phyloP scores from a whole-genome alignment of 352 stramenopile genomes.

The Phytophthora ramorum region DNA sequence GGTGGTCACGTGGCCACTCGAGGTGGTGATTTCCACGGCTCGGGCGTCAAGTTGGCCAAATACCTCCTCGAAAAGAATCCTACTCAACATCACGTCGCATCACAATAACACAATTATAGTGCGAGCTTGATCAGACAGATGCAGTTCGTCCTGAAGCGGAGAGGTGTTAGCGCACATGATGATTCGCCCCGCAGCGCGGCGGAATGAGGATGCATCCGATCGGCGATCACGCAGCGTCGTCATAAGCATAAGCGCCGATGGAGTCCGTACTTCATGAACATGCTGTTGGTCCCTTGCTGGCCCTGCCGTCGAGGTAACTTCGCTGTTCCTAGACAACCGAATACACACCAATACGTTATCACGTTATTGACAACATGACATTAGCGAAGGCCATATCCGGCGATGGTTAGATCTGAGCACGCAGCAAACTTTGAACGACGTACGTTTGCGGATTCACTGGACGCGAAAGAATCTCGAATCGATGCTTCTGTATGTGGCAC shows the following conservation, averaged over 20 bases:
- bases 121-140: neutral
- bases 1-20: constrained; percentile 4
- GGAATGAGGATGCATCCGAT: constrained; percentile 2
- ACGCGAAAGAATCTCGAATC: constrained; percentile 8
- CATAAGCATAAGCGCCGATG: neutral
- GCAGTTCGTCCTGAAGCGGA: neutral
- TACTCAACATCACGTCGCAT: neutral
- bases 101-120: no score
- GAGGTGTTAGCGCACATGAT: constrained; percentile 4
- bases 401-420: neutral
- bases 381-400: neutral
- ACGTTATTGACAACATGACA: neutral
- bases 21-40: constrained; percentile 3
- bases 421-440: neutral
- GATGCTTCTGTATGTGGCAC: neutral
- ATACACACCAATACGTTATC: neutral
- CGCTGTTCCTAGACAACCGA: neutral
- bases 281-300: constrained; percentile 1
- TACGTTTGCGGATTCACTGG: neutral
- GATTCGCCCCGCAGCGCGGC: constrained; percentile 3
- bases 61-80: constrained; percentile 8
- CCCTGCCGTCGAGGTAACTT: neutral
- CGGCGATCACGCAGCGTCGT: constrained; percentile 4
- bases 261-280: constrained; percentile 2
- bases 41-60: constrained; percentile 6